Conservation (phyloP, 2,329 filamentous ascomycete genomes). For the Neofusicoccum ribis region DNA sequence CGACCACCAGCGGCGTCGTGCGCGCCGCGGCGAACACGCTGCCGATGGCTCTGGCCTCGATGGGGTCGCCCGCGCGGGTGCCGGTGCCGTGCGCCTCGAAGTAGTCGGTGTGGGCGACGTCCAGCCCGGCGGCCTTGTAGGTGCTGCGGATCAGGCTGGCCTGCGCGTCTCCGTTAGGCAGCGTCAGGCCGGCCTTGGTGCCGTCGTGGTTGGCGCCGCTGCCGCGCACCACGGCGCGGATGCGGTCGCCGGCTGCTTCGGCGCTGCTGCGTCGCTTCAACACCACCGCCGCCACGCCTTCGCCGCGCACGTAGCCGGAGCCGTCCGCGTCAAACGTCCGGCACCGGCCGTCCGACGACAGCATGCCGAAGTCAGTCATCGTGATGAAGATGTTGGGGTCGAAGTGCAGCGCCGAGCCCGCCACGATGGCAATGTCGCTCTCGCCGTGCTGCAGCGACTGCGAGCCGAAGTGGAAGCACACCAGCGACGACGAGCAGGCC, state of each 20-base stretch:
- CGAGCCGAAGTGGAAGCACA: constrained; percentile 31
- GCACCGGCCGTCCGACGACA: constrained; percentile 34
- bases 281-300: constrained; percentile 59
- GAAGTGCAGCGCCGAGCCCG: constrained; percentile 27
- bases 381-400: constrained; percentile 26
- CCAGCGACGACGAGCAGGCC: constrained; percentile 32
- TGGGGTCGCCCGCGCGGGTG: constrained; percentile 36
- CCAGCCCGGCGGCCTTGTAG: constrained; percentile 39
- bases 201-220: constrained; percentile 54
- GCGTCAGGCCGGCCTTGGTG: constrained; percentile 46
- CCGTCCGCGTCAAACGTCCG: constrained; percentile 52
- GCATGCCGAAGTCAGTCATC: constrained; percentile 24
- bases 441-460: constrained; percentile 25
- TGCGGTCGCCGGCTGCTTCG: constrained; percentile 56
- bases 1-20: constrained; percentile 34
- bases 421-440: constrained; percentile 20
- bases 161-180: constrained; percentile 39
- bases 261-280: constrained; percentile 61
- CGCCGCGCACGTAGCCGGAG: constrained; percentile 65
- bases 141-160: constrained; percentile 34
- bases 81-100: constrained; percentile 46
- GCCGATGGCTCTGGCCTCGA: constrained; percentile 27
- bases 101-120: constrained; percentile 29
- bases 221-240: constrained; percentile 45
- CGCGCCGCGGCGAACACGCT: constrained; percentile 53